Evolutionary conservation across 352 stramenopile species (phyloP), one percentile per base, ranked within the genome.

Genomic region (Globisporangium paroecandrum): DNA sequence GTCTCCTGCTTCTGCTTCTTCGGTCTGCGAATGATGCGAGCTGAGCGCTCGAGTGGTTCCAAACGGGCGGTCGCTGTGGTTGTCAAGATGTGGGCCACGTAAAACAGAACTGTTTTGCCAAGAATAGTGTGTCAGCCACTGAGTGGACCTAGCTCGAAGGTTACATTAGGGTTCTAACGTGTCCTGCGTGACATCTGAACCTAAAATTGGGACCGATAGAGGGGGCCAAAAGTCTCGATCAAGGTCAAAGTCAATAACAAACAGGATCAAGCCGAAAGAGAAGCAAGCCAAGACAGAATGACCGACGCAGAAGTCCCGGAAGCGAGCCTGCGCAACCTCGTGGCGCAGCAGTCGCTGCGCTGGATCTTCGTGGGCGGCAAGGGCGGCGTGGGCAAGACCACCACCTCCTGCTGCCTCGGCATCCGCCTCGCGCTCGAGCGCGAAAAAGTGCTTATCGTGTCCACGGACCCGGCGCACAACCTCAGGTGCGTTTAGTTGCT

Each of bases 391-490:
- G 95, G 95, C 46, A 98, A 98, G 79, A 98, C 95, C 36, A 99
- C 98, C 13, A 99, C 97, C n/a, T 98, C 93, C 59, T 99, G 97
- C 79, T 99, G 95, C 72, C 86, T 99, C 49, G 96, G 88, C 27
- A 95, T 98, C 65, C 91, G 94, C 38, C 81, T 98, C 60, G 77
- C 93, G n/a, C 87, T 91, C 64, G 87, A 92, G 71, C 81, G 93
- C 53, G 89, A 97, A 68, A 98, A 98, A 76, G 97, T 99, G 62
- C 84, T 99, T 55, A 97, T 99, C 69, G 95, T 99, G 53, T 99
- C 95, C n/a, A 99, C 98, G 24, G 98, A 99, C 77, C 98, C 98
- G 0, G 98, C 98, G n/a, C 98, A 99, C 85, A 99, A 99, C 83
- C 85, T 99, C 60, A 96, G 84, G 88, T 93, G 10, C 20, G 36